Evolutionary conservation across 2,329 filamentous ascomycete genomes (phyloP), one percentile per base, ranked within the genome.

Genomic region (Trichoderma lentiforme): DNA sequence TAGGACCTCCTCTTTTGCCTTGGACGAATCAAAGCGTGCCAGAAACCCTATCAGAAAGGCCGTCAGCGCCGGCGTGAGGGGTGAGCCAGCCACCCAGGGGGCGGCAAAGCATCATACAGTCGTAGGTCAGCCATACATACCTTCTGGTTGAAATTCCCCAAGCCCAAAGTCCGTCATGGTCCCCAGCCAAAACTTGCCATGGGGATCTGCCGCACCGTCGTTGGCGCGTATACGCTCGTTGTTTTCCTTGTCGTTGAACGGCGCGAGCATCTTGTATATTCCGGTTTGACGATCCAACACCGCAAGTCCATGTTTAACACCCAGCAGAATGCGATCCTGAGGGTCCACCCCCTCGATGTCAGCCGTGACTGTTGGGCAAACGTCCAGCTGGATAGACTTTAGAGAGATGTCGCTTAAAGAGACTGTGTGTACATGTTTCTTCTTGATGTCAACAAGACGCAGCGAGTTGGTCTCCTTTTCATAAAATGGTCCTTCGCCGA

Each of bases 101-200:
- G 39, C 24, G 32, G 8, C 61, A 58, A 57, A 21, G 18, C 43
- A 32, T 60, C 56, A 9, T 32, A 60, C 28, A 32, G 12, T 60
- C 57, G 30, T 34, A 21, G 28, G n/a, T 34, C 9, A 6, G 30
- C 76, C 82, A 79, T 76, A 88, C 82, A 79, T 76, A 88, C 88
- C 87, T 80, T 91, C 87, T 60, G 89, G 84, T 77, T 90, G 84
- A 70, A 93, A 91, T 3, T 82, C 81, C 39, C 87, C 87, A 24
- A 83, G 76, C 18, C 81, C 82, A 76, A 89, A 88, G 78, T 97
- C 93, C 74, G 93, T 96, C 93, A 97, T 97, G 74, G 89, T 89
- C 8, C 94, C 93, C 6, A 94, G 86, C 92, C 93, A 97, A 82
- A 95, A 96, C 39, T 93, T 86, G 36, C 95, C 94, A 74, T 90